Evolutionary conservation across 108 stramenopile species (phyloP).

Genomic region (Skeletonema potamos): DNA sequence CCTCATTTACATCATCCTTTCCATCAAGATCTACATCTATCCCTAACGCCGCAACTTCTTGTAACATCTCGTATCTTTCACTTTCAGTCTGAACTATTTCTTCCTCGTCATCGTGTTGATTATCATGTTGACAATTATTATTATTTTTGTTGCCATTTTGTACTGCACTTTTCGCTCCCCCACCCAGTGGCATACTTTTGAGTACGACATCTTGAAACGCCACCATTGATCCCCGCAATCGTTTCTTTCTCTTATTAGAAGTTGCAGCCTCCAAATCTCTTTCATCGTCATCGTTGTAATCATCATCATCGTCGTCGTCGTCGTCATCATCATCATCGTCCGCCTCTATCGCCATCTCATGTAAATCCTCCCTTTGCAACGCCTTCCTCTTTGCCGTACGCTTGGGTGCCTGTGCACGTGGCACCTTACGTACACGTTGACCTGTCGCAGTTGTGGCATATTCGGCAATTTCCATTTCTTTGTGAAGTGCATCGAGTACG

Average conservation of each 20-base stretch:
- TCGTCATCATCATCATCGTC: slow-evolving; percentile 35
- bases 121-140: slow-evolving; percentile 24
- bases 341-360: slow-evolving; percentile 36
- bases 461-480: slow-evolving; percentile 75
- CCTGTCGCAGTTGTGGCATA: slow-evolving; percentile 48
- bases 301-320: slow-evolving; percentile 35
- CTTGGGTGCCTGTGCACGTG: slow-evolving; percentile 42
- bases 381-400: slow-evolving; percentile 66
- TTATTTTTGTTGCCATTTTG: slow-evolving; percentile 31
- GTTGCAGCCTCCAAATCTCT: neutral
- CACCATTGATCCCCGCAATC: slow-evolving; percentile 60
- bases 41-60: slow-evolving; percentile 29
- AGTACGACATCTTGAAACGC: slow-evolving; percentile 65
- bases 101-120: slow-evolving; percentile 21
- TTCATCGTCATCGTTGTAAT: neutral
- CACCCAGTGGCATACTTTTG: slow-evolving; percentile 44
- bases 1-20: slow-evolving; percentile 5
- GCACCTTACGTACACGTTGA: slow-evolving; percentile 43
- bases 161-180: neutral
- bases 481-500: slow-evolving; percentile 54
- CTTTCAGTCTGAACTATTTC: slow-evolving; percentile 19
- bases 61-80: slow-evolving; percentile 34
- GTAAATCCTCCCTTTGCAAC: slow-evolving; percentile 54
- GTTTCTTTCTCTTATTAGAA: slow-evolving; percentile 24
- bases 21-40: slow-evolving; percentile 23